phyloP scores from a whole-genome alignment of 2,329 filamentous ascomycete genomes.

The Metarhizium brunneum region DNA sequence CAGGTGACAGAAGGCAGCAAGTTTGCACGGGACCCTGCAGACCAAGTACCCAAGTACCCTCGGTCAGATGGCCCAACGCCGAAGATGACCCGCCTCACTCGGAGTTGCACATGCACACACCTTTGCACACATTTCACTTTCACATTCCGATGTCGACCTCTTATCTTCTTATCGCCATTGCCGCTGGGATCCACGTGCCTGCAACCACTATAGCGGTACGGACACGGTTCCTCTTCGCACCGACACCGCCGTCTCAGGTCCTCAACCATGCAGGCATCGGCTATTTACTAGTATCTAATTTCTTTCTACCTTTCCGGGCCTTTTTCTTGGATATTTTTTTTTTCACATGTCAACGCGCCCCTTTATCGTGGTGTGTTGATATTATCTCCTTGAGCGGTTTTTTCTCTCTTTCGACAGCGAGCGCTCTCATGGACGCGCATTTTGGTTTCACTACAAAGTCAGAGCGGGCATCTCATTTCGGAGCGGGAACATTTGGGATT shows the following conservation, averaged over 20 bases:
- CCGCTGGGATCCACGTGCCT: slow-evolving; percentile 2
- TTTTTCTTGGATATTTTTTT: neutral
- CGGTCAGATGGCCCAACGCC: neutral
- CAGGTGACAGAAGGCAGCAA: too few species aligned
- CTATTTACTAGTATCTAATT: neutral
- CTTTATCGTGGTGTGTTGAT: neutral
- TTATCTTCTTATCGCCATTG: neutral
- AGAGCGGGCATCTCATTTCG: slow-evolving; percentile 1
- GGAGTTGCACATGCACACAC: neutral
- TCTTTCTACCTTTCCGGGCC: neutral
- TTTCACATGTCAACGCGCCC: neutral
- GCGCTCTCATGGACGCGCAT: neutral
- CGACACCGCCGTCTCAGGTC: neutral
- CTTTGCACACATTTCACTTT: neutral
- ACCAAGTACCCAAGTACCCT: neutral
- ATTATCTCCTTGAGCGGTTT: neutral
- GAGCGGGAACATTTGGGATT: neutral
- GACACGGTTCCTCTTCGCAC: neutral
- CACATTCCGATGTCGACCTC: neutral
- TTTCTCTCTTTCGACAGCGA: neutral
- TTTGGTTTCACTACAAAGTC: neutral
- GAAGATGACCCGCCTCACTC: neutral
- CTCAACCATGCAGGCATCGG: too few species aligned
- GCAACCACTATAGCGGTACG: neutral
- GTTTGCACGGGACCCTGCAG: neutral